These are phyloP conservation scores for Nitzschia sp. DNA, from an alignment of 108 stramenopile species.

Conservation along the genomic window DNA sequence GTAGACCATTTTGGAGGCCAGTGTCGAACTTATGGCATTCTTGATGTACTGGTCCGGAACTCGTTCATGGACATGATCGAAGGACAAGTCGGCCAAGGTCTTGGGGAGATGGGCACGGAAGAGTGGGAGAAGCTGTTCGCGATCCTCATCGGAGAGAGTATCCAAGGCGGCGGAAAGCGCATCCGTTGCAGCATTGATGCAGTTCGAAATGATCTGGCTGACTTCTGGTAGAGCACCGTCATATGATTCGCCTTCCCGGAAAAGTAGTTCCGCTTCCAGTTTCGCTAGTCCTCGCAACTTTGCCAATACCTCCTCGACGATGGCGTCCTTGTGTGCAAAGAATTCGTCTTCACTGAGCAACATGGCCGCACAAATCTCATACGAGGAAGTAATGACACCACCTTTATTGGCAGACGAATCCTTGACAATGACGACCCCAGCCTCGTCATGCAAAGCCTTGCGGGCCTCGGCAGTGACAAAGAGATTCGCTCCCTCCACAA, in stretches of 20 bases:
- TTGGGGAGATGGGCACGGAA: slow-evolving; percentile 90
- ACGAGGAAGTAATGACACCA: slow-evolving; percentile 96
- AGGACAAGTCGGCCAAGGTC: slow-evolving; percentile 85
- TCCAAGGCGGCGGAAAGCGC: slow-evolving; percentile 82
- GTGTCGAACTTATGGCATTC: slow-evolving; percentile 88
- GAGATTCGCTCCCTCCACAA: slow-evolving; percentile 98
- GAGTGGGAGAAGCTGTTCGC: slow-evolving; percentile 67
- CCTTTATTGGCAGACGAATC: slow-evolving; percentile 99
- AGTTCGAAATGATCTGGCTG: slow-evolving; percentile 86
- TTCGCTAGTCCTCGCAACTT: slow-evolving; percentile 84
- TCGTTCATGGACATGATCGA: slow-evolving; percentile 69
- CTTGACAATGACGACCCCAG: slow-evolving; percentile 95
- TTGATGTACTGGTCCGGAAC: slow-evolving; percentile 93
- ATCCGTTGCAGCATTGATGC: slow-evolving; percentile 94
- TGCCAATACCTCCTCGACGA: slow-evolving; percentile 92
- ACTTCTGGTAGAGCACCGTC: slow-evolving; percentile 80
- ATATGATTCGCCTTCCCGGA: slow-evolving; percentile 91
- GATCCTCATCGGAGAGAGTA: slow-evolving; percentile 63
- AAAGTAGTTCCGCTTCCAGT: slow-evolving; percentile 95
- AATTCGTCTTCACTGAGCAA: slow-evolving; percentile 91
- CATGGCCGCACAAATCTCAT: slow-evolving; percentile 97
- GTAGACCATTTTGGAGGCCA: slow-evolving; percentile 96
- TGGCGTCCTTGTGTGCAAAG: slow-evolving; percentile 87
- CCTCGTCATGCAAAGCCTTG: slow-evolving; percentile 87
- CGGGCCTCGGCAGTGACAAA: slow-evolving; percentile 94